A percentile compares a stretch with the other conserved stretches of the same genome.
These are phyloP conservation scores for Aspergillus pseudotamarii DNA, from an alignment of 2,329 filamentous ascomycete genomes.

Conservation along the genomic window DNA sequence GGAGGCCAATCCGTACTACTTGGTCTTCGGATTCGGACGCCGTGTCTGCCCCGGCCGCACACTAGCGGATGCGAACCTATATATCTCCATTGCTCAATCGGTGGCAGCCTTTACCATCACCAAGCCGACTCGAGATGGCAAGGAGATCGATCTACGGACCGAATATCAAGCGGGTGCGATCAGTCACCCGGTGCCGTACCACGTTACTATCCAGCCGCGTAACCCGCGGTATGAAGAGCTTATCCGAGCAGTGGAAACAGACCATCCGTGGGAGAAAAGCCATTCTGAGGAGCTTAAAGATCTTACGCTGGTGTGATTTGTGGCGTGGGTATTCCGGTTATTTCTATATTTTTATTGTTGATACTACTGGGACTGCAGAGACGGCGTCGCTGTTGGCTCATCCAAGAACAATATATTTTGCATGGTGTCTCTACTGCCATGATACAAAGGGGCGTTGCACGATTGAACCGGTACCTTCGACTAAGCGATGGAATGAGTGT, in stretches of 20 bases:
- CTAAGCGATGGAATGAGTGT: neutral
- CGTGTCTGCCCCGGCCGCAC: conserved; percentile 45
- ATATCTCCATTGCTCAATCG: conserved; percentile 45
- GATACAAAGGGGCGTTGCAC: no score
- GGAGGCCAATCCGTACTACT: conserved; percentile 40
- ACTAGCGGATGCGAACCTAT: conserved; percentile 44
- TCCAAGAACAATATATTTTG: neutral
- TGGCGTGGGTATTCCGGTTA: neutral
- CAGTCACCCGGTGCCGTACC: conserved; percentile 41
- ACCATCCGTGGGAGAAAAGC: conserved; percentile 45
- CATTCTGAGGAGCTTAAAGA: conserved; percentile 28
- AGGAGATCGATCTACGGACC: conserved; percentile 37
- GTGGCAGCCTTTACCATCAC: conserved; percentile 52
- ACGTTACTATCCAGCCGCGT: conserved; percentile 38
- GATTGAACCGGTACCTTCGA: no score
- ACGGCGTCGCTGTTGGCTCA: neutral
- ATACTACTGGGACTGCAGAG: no score
- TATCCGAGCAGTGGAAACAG: conserved; percentile 35
- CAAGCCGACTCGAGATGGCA: conserved; percentile 28
- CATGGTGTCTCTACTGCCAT: neutral
- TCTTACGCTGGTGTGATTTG: neutral
- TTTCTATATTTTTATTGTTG: no score
- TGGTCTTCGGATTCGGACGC: conserved; percentile 42
- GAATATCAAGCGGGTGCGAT: conserved; percentile 37
- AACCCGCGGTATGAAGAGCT: conserved; percentile 34